Base-by-base conservation (phyloP, 768 basidiomycete species). In the Phaeotremella skinneri region DNA sequence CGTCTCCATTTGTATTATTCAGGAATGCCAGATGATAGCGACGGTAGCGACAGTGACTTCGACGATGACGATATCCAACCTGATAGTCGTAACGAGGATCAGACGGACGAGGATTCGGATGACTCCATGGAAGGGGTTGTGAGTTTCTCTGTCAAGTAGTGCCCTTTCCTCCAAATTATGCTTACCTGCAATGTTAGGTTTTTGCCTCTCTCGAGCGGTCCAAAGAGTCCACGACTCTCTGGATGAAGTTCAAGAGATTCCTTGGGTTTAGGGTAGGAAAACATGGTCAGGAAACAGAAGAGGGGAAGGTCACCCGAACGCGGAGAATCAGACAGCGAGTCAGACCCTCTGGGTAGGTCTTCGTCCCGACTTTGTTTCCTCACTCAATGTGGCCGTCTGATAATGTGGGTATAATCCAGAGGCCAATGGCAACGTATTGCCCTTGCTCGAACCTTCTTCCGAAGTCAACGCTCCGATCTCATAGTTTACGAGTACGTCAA, bases 391-490 rank as follows among this genome's bases (percentile, higher is more conserved):
- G 6, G 21, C 43, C 6, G 13, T 7, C 13, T 9, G 43, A 14
- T 23, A 45, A 45, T 21, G n/a, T n/a, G 6, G 23, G 21, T 13
- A 9, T 9, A 9, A 52, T 90, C 88, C 13, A 89, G 89, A 41
- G 90, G 90, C 67, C 89, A 92, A 52, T 73, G 72, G 72, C 72
- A 70, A 49, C 55, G 67, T 66, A 83, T 93, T 56, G 90, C 91
- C 17, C 82, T 92, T 49, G 87, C 90, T 48, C 83, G 91, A 49
- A 88, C 89, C 16, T 91, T 92, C 69, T 89, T 91, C 87, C 81
- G 90, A 59, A 87, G 88, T n/a, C 49, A 82, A 80, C 68, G 84
- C 83, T 69, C 87, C 84, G 88, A 91, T 76, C 78, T 92, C 14
- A 79, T 92, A 30, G 76, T 92, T 41, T 87, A 92, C 70, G 91